Conservation (phyloP, 1,139 yeast species). For the Saccharomyces hybrid region DNA sequence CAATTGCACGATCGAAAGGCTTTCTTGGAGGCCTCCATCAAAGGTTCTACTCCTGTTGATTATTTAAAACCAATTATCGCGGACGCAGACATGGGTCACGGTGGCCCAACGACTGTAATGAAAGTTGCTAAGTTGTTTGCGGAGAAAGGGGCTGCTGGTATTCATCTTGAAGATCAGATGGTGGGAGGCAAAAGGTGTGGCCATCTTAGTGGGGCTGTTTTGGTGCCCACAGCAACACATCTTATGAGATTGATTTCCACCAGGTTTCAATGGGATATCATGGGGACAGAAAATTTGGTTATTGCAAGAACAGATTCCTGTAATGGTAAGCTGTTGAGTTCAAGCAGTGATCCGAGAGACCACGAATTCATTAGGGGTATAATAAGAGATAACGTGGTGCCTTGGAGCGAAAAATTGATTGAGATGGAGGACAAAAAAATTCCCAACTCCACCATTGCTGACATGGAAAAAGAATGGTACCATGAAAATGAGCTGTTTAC, state of each 20-base stretch:
- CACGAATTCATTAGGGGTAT: constrained; percentile 50
- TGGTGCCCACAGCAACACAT: constrained; percentile 56
- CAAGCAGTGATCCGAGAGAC: constrained; percentile 49
- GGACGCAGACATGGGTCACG: constrained; percentile 64
- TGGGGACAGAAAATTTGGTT: constrained; percentile 51
- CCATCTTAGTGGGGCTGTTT: constrained; percentile 54
- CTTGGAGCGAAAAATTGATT: constrained; percentile 42
- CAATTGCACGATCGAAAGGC: constrained; percentile 49
- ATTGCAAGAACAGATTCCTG: constrained; percentile 60
- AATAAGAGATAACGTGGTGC: constrained; percentile 33
- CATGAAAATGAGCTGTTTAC: constrained; percentile 39
- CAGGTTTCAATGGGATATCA: constrained; percentile 57
- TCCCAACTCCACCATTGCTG: constrained; percentile 33
- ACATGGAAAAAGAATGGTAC: constrained; percentile 42
- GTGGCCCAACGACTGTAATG: constrained; percentile 59
- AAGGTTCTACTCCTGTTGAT: constrained; percentile 33
- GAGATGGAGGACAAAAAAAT: constrained; percentile 36
- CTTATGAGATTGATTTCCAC: constrained; percentile 51
- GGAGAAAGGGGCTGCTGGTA: constrained; percentile 59
- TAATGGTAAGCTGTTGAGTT: constrained; percentile 47
- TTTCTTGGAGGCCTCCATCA: constrained; percentile 35
- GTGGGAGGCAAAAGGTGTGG: constrained; percentile 65
- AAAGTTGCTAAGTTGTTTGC: constrained; percentile 57
- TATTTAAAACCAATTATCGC: constrained; percentile 58
- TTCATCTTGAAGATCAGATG: constrained; percentile 56